Evolutionary conservation across 2,329 filamentous ascomycete species (phyloP).

Genomic region (Monilinia fructigena): DNA sequence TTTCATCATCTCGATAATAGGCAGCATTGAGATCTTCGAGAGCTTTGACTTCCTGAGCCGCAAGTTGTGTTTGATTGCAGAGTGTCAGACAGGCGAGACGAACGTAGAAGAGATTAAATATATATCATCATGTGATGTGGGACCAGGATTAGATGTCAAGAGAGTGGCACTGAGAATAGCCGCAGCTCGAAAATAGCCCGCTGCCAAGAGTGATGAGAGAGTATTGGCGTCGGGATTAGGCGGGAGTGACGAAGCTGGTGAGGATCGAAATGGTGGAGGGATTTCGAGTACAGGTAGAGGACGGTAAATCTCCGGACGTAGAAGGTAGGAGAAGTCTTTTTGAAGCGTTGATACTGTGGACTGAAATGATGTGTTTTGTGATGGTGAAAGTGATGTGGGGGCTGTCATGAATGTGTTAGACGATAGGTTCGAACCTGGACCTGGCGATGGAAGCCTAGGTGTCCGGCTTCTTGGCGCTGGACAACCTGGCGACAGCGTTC

Average conservation of each 20-base stretch:
- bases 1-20: conserved; percentile 55
- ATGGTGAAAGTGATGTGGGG: conserved; percentile 32
- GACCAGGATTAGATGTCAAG: conserved; percentile 54
- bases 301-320: conserved; percentile 80
- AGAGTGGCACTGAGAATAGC: conserved; percentile 66
- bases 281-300: conserved; percentile 64
- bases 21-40: conserved; percentile 60
- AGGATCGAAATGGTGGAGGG: conserved; percentile 66
- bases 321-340: conserved; percentile 78
- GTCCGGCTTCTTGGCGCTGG: conserved; percentile 16
- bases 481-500: conserved; percentile 8
- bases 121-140: conserved; percentile 62
- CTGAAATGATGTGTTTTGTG: conserved; percentile 35
- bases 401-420: conserved; percentile 34
- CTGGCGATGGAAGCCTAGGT: conserved; percentile 34
- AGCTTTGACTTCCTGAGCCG: conserved; percentile 64
- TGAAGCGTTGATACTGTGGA: conserved; percentile 43
- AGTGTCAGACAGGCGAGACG: conserved; percentile 80
- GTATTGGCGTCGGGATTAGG: conserved; percentile 59
- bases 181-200: conserved; percentile 77
- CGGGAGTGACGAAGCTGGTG: conserved; percentile 51
- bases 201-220: conserved; percentile 64
- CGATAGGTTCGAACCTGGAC: conserved; percentile 34
- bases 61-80: conserved; percentile 68
- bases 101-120: conserved; percentile 77